Evolutionary conservation across 805 yeast genomes (phyloP).

Genomic region (Saccharomycopsis lassenensis): DNA sequence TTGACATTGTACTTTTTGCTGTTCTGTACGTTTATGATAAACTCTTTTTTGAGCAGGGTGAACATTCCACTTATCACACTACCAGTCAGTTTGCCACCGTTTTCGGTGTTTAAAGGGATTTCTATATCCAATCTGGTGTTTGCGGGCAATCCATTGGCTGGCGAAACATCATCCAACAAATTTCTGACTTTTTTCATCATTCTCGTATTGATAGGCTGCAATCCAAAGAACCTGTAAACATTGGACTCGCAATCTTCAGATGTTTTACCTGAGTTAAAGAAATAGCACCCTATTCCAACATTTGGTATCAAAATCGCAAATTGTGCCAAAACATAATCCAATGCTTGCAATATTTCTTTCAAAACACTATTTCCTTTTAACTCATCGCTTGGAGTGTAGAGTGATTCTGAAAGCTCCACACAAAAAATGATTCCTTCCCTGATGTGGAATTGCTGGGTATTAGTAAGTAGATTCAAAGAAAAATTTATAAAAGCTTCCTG

Average conservation of each 20-base stretch:
- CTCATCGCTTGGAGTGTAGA: conserved; percentile 29
- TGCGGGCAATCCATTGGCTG: too few species aligned
- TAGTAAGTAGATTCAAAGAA: too few species aligned
- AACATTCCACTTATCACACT: too few species aligned
- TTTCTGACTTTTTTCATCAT: conserved; percentile 48
- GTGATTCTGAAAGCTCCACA: conserved; percentile 42
- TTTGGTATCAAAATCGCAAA: conserved; percentile 53
- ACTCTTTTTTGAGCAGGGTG: conserved; percentile 43
- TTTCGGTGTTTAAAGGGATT: too few species aligned
- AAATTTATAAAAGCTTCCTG: too few species aligned
- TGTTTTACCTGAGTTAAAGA: conserved; percentile 38
- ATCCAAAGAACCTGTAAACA: conserved; percentile 37
- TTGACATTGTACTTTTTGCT: conserved; percentile 40
- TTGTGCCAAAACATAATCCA: conserved; percentile 53
- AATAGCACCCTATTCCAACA: conserved; percentile 66
- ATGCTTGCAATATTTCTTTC: conserved; percentile 41
- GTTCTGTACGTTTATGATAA: conserved; percentile 29
- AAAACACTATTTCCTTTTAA: conserved; percentile 32
- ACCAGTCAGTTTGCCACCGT: too few species aligned
- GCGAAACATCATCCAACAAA: conserved; percentile 38
- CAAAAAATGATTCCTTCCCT: conserved; percentile 57
- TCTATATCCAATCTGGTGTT: too few species aligned
- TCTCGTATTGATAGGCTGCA: conserved; percentile 43
- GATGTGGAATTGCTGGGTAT: conserved; percentile 35
- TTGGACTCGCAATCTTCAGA: conserved; percentile 30